A percentile compares a stretch with the other conserved stretches of the same genome.
Conservation (phyloP, 2,329 filamentous ascomycete genomes). For the Neonectria coccinea region DNA sequence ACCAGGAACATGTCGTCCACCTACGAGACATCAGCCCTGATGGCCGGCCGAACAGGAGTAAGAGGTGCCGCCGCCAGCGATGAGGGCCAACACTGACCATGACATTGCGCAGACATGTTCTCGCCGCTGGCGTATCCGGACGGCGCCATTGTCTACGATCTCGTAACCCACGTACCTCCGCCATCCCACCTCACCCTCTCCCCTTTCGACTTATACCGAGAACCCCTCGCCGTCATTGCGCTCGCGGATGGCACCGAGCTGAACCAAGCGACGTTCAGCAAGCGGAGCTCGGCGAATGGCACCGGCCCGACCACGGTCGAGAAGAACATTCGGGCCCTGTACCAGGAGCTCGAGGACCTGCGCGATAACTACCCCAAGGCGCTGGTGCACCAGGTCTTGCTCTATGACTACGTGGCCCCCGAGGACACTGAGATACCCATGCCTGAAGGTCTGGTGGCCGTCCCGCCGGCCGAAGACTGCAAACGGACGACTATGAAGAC, state of each 20-base stretch:
- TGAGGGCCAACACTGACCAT: constrained; percentile 33
- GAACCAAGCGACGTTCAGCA: constrained; percentile 64
- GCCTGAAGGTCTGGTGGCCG: constrained; percentile 75
- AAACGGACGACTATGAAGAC: constrained; percentile 85
- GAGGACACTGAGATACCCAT: constrained; percentile 64
- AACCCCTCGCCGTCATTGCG: constrained; percentile 85
- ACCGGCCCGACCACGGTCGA: constrained; percentile 63
- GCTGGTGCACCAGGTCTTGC: constrained; percentile 79
- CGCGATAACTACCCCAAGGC: constrained; percentile 80
- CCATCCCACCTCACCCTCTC: constrained; percentile 82
- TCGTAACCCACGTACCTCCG: constrained; percentile 83
- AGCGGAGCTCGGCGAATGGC: constrained; percentile 65
- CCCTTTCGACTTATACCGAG: constrained; percentile 91
- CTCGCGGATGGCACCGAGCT: constrained; percentile 85
- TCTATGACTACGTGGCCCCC: constrained; percentile 77
- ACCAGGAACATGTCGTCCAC: constrained; percentile 82
- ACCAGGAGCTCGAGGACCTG: constrained; percentile 77
- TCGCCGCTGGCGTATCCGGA: constrained; percentile 89
- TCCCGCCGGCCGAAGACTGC: constrained; percentile 76
- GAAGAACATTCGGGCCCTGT: constrained; percentile 68
- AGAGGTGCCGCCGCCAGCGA: constrained; percentile 32
- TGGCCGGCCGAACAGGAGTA: constrained; percentile 87
- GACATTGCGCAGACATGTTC: constrained; percentile 79
- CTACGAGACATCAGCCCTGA: constrained; percentile 89
- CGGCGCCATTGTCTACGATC: constrained; percentile 88